Evolutionary conservation across 306 rosid genomes (phyloP).

Genomic region (Carpinus fangiana): DNA sequence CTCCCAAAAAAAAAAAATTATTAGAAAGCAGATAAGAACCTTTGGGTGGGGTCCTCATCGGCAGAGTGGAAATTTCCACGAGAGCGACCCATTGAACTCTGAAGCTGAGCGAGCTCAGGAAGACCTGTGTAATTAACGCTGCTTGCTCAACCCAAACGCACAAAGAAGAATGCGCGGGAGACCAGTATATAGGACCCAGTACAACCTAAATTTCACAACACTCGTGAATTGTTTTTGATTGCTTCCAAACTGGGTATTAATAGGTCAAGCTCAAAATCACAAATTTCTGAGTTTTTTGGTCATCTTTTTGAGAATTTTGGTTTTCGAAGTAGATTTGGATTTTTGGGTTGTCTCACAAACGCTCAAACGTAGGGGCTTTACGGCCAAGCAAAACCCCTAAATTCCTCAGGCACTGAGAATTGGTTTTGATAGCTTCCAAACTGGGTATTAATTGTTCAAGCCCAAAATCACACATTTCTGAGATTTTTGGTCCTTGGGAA

Average conservation of each 20-base stretch:
- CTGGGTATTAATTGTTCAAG: slow-evolving; percentile 18
- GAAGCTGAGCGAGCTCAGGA: slow-evolving; percentile 26
- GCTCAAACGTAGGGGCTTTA: not conserved
- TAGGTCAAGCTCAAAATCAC: slow-evolving; percentile 7
- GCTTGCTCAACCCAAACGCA: not conserved
- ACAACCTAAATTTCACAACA: slow-evolving; percentile 28
- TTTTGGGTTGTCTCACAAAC: slow-evolving; percentile 1
- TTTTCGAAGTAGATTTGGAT: not conserved
- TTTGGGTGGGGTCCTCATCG: slow-evolving; percentile 88
- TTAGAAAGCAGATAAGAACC: slow-evolving; percentile 44
- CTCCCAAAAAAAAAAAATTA: not conserved
- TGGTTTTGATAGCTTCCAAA: not conserved
- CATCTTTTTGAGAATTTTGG: slow-evolving; percentile 12
- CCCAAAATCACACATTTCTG: not conserved
- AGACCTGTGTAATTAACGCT: slow-evolving; percentile 8
- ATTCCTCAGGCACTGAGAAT: not conserved
- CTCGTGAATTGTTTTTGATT: not conserved
- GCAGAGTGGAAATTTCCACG: slow-evolving; percentile 80
- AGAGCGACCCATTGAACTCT: slow-evolving; percentile 86
- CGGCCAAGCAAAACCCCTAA: slow-evolving; percentile 33
- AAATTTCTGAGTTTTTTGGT: slow-evolving; percentile 4
- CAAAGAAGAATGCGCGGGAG: not conserved
- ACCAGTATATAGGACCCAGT: not conserved
- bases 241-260: slow-evolving; percentile 11
- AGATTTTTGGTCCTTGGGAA: slow-evolving; percentile 9